A percentile compares a stretch with the other conserved stretches of the same genome.
Evolutionary conservation across 495 filamentous ascomycete genomes (phyloP).

Genomic region (Xylaria venustula): DNA sequence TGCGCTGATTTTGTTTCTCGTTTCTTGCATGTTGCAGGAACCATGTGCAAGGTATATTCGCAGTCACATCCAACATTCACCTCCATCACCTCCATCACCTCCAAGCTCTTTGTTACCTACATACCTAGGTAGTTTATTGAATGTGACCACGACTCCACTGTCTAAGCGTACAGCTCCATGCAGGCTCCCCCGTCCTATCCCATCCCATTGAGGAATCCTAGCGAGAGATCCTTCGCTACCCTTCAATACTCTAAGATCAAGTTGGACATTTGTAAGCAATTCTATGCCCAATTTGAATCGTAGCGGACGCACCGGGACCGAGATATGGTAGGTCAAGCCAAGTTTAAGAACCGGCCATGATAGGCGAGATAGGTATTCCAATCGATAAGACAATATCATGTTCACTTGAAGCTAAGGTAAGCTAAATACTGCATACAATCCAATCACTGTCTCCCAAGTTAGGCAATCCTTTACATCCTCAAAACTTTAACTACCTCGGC

Average conservation of each 20-base stretch:
- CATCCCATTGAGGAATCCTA: not conserved
- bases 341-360: too few relatives aligned
- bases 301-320: not conserved
- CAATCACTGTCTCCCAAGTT: too few relatives aligned
- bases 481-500: too few relatives aligned
- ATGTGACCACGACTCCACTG: not conserved
- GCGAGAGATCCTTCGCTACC: not conserved
- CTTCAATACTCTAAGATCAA: not conserved
- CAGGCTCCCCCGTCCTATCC: not conserved
- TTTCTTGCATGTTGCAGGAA: slow-evolving; percentile 5
- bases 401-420: too few relatives aligned
- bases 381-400: too few relatives aligned
- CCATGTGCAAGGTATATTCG: not conserved
- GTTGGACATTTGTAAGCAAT: not conserved
- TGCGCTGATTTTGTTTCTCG: not conserved
- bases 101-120: not conserved
- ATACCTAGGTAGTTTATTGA: not conserved
- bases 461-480: too few relatives aligned
- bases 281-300: not conserved
- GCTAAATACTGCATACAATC: too few relatives aligned
- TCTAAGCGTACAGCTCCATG: slow-evolving; percentile 10
- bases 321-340: not conserved
- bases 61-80: not conserved
- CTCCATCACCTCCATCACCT: too few relatives aligned
- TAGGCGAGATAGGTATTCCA: too few relatives aligned